Evolutionary conservation across 2,329 filamentous ascomycete genomes (phyloP).

Genomic region (Cladophialophora bantiana): DNA sequence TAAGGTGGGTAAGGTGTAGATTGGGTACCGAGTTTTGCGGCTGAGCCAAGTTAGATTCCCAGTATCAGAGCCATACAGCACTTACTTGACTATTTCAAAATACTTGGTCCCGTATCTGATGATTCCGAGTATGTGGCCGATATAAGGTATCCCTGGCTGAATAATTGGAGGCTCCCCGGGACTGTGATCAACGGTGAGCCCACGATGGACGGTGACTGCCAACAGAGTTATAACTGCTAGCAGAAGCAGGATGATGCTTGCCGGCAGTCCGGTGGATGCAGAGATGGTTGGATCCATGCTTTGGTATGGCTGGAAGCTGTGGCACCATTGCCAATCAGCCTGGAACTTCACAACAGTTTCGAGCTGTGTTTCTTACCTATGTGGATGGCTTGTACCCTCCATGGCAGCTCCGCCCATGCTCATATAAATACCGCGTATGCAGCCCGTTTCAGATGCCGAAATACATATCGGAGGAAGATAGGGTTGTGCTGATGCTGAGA

Average conservation of each 20-base stretch:
- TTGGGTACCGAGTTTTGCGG: constrained; percentile 16
- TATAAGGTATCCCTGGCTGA: constrained; percentile 12
- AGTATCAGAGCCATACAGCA: neutral
- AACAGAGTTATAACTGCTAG: constrained; percentile 1
- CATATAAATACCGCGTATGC: neutral
- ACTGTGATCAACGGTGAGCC: constrained; percentile 14
- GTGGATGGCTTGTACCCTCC: neutral
- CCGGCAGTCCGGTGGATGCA: constrained; percentile 3
- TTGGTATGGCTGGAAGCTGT: neutral
- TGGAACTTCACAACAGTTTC: neutral
- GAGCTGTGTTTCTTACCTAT: neutral
- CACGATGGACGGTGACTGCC: constrained; percentile 1
- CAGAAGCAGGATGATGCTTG: constrained; percentile 13
- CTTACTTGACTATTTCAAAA: constrained; percentile 19
- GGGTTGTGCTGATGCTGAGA: neutral
- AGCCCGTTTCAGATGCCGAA: neutral
- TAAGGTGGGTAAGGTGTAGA: constrained; percentile 20
- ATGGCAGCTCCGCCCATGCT: neutral
- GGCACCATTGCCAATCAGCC: neutral
- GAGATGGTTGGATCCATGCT: constrained; percentile 1
- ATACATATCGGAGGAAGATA: neutral
- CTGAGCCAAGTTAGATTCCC: constrained; percentile 7
- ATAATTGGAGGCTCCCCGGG: constrained; percentile 20
- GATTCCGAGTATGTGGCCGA: constrained; percentile 21
- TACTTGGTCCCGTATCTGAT: constrained; percentile 19